Percentiles rank a stretch among this genome's conserved stretches.
Conservation (phyloP, 805 yeast species). For the Priceomyces melissophilus region DNA sequence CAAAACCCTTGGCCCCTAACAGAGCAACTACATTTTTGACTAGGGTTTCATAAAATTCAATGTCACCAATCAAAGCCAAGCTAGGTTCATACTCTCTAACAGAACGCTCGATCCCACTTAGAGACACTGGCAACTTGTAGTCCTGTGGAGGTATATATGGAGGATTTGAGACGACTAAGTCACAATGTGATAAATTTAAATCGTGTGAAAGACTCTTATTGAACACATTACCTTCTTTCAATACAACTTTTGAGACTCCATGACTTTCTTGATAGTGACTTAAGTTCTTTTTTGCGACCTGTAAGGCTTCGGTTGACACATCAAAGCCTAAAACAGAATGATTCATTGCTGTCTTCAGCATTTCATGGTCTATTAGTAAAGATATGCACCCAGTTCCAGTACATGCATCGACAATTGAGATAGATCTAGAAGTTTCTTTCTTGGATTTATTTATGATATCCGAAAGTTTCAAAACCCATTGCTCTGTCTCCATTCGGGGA, state of each 20-base stretch:
- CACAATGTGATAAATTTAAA: constrained; percentile 20
- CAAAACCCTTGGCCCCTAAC: constrained; percentile 50
- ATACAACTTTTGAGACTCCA: constrained; percentile 4
- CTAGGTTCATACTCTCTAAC: constrained; percentile 74
- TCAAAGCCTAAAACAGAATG: constrained; percentile 50
- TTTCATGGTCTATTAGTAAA: constrained; percentile 37
- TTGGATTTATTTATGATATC: constrained; percentile 7
- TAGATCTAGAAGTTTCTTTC: neutral
- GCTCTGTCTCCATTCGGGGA: constrained; percentile 95
- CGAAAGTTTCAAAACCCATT: constrained; percentile 61
- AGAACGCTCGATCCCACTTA: constrained; percentile 53
- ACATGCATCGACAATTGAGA: constrained; percentile 63
- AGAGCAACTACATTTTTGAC: constrained; percentile 41
- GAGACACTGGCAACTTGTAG: constrained; percentile 27
- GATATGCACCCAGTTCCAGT: constrained; percentile 91
- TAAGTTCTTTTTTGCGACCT: constrained; percentile 47
- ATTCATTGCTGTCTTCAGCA: neutral
- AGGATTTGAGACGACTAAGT: constrained; percentile 79
- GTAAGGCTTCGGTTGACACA: constrained; percentile 49
- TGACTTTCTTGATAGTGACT: constrained; percentile 3
- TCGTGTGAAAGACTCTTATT: constrained; percentile 3
- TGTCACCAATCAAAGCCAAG: constrained; percentile 74
- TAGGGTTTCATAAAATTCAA: constrained; percentile 65
- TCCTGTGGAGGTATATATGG: constrained; percentile 70
- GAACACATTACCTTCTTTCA: constrained; percentile 15